These are phyloP conservation scores for Kwoniella mangroviensis DNA, from an alignment of 768 basidiomycete species.

Conservation along the genomic window DNA sequence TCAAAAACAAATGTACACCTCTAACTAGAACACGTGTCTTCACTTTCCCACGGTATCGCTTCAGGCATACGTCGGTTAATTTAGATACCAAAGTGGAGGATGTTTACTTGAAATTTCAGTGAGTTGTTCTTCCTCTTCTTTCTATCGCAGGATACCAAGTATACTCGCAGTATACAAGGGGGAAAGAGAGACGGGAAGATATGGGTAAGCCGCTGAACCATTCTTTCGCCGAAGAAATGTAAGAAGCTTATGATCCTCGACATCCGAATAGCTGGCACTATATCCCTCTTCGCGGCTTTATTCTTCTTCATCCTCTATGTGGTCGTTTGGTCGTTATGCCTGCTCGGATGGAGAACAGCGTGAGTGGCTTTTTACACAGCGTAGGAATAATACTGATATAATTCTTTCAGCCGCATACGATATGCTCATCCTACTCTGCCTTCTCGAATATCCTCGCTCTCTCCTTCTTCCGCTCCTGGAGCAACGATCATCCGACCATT, in stretches of 20 bases:
- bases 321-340: constrained; percentile 66
- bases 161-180: no score
- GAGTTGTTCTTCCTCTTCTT: neutral
- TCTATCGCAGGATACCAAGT: neutral
- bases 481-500: constrained; percentile 93
- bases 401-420: constrained; percentile 67
- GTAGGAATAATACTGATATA: neutral
- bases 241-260: neutral
- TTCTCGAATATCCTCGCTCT: constrained; percentile 66
- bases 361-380: constrained; percentile 59
- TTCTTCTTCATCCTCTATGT: constrained; percentile 64
- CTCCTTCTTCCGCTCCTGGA: constrained; percentile 67
- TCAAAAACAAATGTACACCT: neutral
- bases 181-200: no score
- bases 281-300: constrained; percentile 44
- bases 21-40: neutral
- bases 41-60: constrained; percentile 4
- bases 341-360: constrained; percentile 74
- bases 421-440: constrained; percentile 70
- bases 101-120: constrained; percentile 21
- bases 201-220: constrained; percentile 9
- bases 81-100: constrained; percentile 13
- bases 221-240: neutral
- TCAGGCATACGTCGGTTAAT: constrained; percentile 12
- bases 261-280: constrained; percentile 5